A percentile compares a stretch with the other conserved stretches of the same genome.
Evolutionary conservation across 257 asterid genomes (phyloP).

Genomic region (Solanum ahanhuiri): DNA sequence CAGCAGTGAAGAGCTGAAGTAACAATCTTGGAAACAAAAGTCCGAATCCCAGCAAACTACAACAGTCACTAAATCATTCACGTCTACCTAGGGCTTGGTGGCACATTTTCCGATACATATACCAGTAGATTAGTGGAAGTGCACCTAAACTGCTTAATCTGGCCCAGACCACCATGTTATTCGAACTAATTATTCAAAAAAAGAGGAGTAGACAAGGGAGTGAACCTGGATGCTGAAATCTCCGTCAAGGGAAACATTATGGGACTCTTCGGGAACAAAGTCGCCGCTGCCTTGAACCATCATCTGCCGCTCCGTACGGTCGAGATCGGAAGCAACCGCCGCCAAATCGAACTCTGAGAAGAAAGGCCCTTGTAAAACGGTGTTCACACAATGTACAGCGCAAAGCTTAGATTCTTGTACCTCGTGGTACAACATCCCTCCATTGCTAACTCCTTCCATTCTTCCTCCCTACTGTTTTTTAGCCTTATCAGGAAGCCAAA

Average conservation of each 20-base stretch:
- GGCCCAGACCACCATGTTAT: neutral
- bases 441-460: slow-evolving; percentile 52
- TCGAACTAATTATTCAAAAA: neutral
- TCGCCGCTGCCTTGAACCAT: slow-evolving; percentile 79
- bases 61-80: neutral
- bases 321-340: slow-evolving; percentile 95
- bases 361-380: slow-evolving; percentile 93
- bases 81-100: neutral
- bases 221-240: slow-evolving; percentile 38
- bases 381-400: slow-evolving; percentile 96
- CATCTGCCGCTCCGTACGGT: slow-evolving; percentile 82
- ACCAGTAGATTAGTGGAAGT: neutral
- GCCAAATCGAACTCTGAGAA: slow-evolving; percentile 99
- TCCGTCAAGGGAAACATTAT: slow-evolving; percentile 35
- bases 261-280: slow-evolving; percentile 35
- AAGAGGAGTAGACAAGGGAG: neutral
- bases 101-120: neutral
- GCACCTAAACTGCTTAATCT: neutral
- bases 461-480: neutral
- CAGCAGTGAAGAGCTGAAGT: neutral
- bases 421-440: slow-evolving; percentile 98
- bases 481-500: neutral
- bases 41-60: neutral
- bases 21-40: neutral
- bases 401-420: slow-evolving; percentile 99